phyloP scores from a whole-genome alignment of 148 eudicot genomes.

The Simmondsia chinensis region DNA sequence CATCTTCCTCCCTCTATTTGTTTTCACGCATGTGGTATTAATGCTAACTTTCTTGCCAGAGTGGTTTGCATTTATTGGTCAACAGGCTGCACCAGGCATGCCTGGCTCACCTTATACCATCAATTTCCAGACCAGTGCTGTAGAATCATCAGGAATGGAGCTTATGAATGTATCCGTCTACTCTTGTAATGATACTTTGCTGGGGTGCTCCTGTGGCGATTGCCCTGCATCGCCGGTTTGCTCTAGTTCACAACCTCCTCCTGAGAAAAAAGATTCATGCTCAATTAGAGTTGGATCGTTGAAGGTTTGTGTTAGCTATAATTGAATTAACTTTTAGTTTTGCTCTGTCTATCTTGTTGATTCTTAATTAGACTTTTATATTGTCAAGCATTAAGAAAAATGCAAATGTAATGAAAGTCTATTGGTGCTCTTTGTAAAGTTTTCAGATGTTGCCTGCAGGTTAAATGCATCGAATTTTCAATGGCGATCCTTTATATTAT shows the following conservation, averaged over 20 bases:
- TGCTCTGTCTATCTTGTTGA: not conserved
- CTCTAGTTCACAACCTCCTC: slow-evolving; percentile 54
- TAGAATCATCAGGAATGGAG: slow-evolving; percentile 42
- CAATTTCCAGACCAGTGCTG: slow-evolving; percentile 36
- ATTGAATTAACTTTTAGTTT: not conserved
- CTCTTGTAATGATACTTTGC: slow-evolving; percentile 61
- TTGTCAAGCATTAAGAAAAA: too few relatives aligned
- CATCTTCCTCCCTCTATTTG: not conserved
- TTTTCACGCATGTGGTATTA: not conserved
- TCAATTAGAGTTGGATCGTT: slow-evolving; percentile 36
- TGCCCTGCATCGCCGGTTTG: slow-evolving; percentile 57
- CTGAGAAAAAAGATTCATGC: slow-evolving; percentile 39
- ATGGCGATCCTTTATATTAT: slow-evolving; percentile 39
- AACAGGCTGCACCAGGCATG: slow-evolving; percentile 39
- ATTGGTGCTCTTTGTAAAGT: slow-evolving; percentile 5
- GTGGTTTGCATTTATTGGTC: slow-evolving; percentile 65
- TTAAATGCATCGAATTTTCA: slow-evolving; percentile 50
- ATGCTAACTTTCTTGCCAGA: slow-evolving; percentile 27
- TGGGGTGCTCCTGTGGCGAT: slow-evolving; percentile 82
- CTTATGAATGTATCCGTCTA: slow-evolving; percentile 54
- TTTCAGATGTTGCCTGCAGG: slow-evolving; percentile 28
- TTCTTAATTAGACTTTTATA: not conserved
- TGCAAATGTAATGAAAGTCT: not conserved
- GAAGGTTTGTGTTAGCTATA: slow-evolving; percentile 27
- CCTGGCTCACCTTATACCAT: slow-evolving; percentile 81